A percentile compares a stretch with the other conserved stretches of the same genome.
Conservation (phyloP, 2,329 filamentous ascomycete species). For the Xylariaceae sp. region DNA sequence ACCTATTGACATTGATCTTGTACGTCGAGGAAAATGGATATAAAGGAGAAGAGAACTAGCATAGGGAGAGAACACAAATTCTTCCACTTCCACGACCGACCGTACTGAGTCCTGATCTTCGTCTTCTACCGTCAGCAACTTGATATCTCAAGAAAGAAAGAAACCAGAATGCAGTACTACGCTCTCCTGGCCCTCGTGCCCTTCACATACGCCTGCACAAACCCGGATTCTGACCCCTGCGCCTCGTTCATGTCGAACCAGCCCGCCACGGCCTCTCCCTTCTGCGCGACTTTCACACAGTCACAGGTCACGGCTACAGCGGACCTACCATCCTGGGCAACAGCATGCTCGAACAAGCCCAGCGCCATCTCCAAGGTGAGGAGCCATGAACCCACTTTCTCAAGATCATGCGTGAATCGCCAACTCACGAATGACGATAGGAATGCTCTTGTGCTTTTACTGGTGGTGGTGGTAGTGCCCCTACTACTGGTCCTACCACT, state of each 20-base stretch:
- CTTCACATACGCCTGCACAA: slow-evolving; percentile 28
- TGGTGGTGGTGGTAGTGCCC: slow-evolving; percentile 19
- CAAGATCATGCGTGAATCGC: background rate
- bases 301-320: slow-evolving; percentile 26
- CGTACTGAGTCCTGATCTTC: background rate
- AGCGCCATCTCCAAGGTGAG: slow-evolving; percentile 26
- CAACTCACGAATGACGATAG: slow-evolving; percentile 4
- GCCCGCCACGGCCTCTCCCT: slow-evolving; percentile 29
- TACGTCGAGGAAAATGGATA: background rate
- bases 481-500: slow-evolving; percentile 14
- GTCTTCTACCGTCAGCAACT: background rate
- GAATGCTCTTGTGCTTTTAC: slow-evolving; percentile 30
- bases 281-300: slow-evolving; percentile 33
- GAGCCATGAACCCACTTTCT: background rate
- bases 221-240: slow-evolving; percentile 28
- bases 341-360: slow-evolving; percentile 26
- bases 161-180: slow-evolving; percentile 9
- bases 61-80: background rate
- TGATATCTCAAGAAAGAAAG: background rate
- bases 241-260: slow-evolving; percentile 33
- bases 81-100: background rate
- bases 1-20: background rate
- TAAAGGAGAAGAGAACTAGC: slow-evolving; percentile 1
- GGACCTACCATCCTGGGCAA: slow-evolving; percentile 23
- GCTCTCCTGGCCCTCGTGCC: slow-evolving; percentile 13